Evolutionary conservation across 306 rosid genomes (phyloP).

Genomic region (Vicia faba): DNA sequence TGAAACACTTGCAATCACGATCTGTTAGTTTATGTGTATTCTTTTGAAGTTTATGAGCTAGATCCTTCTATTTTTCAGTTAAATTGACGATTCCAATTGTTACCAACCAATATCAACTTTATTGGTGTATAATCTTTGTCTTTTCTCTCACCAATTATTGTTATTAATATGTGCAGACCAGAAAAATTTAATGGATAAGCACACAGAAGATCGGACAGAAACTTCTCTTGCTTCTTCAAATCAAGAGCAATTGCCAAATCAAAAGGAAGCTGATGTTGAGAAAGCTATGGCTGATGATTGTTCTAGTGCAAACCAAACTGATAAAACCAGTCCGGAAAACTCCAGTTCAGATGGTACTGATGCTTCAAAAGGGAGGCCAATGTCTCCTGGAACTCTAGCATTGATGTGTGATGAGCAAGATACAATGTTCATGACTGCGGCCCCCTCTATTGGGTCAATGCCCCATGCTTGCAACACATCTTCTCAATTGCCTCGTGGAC

Average conservation of each 20-base stretch:
- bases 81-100: conserved; percentile 29
- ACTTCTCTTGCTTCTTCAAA: conserved; percentile 71
- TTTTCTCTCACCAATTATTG: conserved; percentile 40
- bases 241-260: conserved; percentile 70
- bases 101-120: conserved; percentile 27
- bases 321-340: conserved; percentile 67
- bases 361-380: conserved; percentile 73
- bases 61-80: conserved; percentile 13
- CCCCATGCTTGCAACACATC: conserved; percentile 66
- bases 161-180: conserved; percentile 57
- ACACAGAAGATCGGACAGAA: conserved; percentile 62
- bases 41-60: conserved; percentile 18
- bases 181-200: conserved; percentile 64
- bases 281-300: conserved; percentile 72
- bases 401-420: conserved; percentile 99
- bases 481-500: conserved; percentile 63
- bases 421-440: conserved; percentile 81
- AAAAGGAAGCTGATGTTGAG: conserved; percentile 62
- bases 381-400: conserved; percentile 99
- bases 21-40: not conserved
- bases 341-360: conserved; percentile 77
- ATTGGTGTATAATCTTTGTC: conserved; percentile 4
- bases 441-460: conserved; percentile 65
- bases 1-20: conserved; percentile 5
- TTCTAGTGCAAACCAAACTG: conserved; percentile 73